Percentiles rank a stretch among this genome's conserved stretches.
phyloP scores from a whole-genome alignment of 371 early-diverging fungal genomes.

The Capniomyces stellatus region DNA sequence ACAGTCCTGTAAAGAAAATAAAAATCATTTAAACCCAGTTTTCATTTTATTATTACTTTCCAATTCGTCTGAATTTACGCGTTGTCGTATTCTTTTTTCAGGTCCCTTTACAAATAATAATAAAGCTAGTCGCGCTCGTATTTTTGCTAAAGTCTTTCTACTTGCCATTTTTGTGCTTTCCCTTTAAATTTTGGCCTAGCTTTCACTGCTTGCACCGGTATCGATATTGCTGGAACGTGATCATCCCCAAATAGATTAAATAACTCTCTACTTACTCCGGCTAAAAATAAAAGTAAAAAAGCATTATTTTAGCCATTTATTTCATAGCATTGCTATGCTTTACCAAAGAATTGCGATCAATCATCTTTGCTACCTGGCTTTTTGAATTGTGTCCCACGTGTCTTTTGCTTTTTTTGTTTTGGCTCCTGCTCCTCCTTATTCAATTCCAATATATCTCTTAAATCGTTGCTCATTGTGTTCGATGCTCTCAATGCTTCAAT shows the following conservation, averaged over 20 bases:
- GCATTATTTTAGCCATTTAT: no score
- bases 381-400: no score
- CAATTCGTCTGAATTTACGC: not conserved
- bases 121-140: not conserved
- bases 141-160: not conserved
- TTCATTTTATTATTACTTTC: not conserved
- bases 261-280: not conserved
- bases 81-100: not conserved
- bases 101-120: not conserved
- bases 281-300: no score
- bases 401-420: no score
- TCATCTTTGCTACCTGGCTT: no score
- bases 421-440: no score
- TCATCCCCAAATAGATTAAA: not conserved
- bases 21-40: no score
- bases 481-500: no score
- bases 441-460: no score
- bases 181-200: constrained; percentile 47
- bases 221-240: constrained; percentile 5
- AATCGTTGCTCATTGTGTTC: no score
- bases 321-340: no score
- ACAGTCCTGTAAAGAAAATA: constrained; percentile 36
- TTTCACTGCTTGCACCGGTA: constrained; percentile 28
- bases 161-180: constrained; percentile 31
- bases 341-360: no score